Percentiles rank a stretch among this genome's conserved stretches.
phyloP scores from a whole-genome alignment of 495 filamentous ascomycete genomes.

The Tuber borchii region DNA sequence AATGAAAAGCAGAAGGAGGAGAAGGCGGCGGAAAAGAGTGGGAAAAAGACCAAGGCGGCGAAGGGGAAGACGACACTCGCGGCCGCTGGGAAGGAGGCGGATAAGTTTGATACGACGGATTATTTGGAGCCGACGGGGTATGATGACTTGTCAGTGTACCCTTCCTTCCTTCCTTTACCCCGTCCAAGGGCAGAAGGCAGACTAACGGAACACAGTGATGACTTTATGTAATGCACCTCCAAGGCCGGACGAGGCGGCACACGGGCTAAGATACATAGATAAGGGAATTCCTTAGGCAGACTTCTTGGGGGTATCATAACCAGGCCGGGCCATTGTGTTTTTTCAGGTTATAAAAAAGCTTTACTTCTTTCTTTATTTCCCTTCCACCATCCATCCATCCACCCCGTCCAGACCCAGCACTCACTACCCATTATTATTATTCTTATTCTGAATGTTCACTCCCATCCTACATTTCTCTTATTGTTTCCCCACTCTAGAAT shows the following conservation, averaged over 20 bases:
- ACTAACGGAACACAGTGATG: conserved; percentile 48
- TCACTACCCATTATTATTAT: background rate
- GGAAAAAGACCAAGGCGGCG: conserved; percentile 90
- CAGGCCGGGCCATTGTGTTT: background rate
- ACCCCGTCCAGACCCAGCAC: background rate
- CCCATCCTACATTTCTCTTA: background rate
- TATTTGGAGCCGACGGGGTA: conserved; percentile 57
- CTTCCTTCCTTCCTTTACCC: conserved; percentile 11
- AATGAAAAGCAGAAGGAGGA: conserved; percentile 99
- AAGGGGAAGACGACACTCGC: conserved; percentile 86
- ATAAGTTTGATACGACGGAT: conserved; percentile 58
- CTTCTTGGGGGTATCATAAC: background rate
- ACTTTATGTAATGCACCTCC: conserved; percentile 55
- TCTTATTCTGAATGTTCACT: background rate
- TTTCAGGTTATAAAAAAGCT: background rate
- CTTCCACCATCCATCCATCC: background rate
- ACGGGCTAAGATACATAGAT: background rate
- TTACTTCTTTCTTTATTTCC: background rate
- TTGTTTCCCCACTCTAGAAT: background rate
- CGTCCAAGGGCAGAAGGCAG: background rate
- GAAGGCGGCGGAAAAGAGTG: conserved; percentile 86
- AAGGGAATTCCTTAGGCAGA: background rate
- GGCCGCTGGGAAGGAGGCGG: conserved; percentile 57
- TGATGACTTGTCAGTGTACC: conserved; percentile 70
- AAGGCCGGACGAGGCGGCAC: background rate